Evolutionary conservation across 2,329 filamentous ascomycete species (phyloP), one percentile per base, ranked within the genome.

Genomic region (Botrytis pseudocinerea): DNA sequence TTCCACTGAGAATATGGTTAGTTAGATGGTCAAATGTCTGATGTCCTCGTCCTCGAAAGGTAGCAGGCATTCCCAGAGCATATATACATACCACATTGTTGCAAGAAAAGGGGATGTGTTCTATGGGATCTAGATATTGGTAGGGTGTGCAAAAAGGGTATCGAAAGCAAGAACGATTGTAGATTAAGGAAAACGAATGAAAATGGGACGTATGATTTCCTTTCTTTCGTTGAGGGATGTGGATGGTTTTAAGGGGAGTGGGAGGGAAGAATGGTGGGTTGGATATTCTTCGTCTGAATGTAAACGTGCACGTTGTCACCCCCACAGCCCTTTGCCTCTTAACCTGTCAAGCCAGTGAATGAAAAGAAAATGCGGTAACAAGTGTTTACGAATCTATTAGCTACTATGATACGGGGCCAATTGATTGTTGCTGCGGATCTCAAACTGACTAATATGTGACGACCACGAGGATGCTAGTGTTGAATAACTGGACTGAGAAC

Each of bases 1-100:
- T 97, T 84, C 93, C 93, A 91, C 93, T 95, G 77, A 75, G 44
- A 35, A 69, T 10, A 46, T 16, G 28, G 70, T 68, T 40, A 72
- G 63, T 60, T 59, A 65, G 38, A 64, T 40, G 35, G 40, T 14
- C n/a, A 38, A 63, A 32, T 74, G 32, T 48, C 20, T 51, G 74
- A 73, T 75, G 69, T 18, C 32, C 59, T 40, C 35, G 69, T 14
- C 10, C n/a, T 44, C 6, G 48, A 32, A 57, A 38, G 40, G 32
- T 14, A 32, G 48, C 38, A 57, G 10, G 35, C 10, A 32, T 57
- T 18, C 57, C 51, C 66, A 25, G 35, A 25, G 54, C 5, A 62
- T 28, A 42, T 51, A 51, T 38, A 77, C 78, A 59, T 76, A 79
- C 78, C 78, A 80, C 78, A 79, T 80, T 62, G 73, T 74, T 74